Conservation (phyloP, 2,329 filamentous ascomycete species). For the Claviceps humidiphila region DNA sequence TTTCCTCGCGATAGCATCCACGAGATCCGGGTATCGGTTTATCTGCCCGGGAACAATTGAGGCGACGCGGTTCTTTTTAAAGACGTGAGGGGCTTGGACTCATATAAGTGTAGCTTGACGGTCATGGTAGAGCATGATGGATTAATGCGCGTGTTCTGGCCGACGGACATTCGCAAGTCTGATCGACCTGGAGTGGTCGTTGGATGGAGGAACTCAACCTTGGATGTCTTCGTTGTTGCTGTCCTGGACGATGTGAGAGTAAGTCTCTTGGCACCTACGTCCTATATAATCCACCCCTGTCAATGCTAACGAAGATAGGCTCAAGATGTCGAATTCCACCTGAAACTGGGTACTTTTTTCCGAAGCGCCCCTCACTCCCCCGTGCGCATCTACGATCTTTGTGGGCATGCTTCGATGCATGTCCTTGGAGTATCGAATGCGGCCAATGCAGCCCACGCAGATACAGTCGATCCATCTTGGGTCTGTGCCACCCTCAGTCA, state of each 20-base stretch:
- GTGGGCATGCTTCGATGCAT: slow-evolving; percentile 69
- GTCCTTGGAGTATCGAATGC: slow-evolving; percentile 76
- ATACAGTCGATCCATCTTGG: slow-evolving; percentile 50
- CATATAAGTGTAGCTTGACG: slow-evolving; percentile 17
- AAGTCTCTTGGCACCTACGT: slow-evolving; percentile 17
- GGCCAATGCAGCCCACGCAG: slow-evolving; percentile 28
- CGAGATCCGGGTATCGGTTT: slow-evolving; percentile 65
- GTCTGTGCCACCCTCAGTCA: slow-evolving; percentile 47
- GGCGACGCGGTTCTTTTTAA: slow-evolving; percentile 89
- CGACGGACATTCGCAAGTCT: slow-evolving; percentile 64
- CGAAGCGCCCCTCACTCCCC: slow-evolving; percentile 71
- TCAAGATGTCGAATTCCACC: slow-evolving; percentile 72
- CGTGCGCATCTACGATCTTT: slow-evolving; percentile 68
- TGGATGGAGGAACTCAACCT: slow-evolving; percentile 85
- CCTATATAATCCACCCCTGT: neutral
- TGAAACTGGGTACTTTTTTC: slow-evolving; percentile 72
- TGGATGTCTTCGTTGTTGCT: slow-evolving; percentile 82
- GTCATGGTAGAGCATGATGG: slow-evolving; percentile 68
- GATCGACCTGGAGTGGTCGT: slow-evolving; percentile 73
- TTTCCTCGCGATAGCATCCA: slow-evolving; percentile 51
- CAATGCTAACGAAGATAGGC: slow-evolving; percentile 30
- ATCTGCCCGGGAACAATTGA: slow-evolving; percentile 88
- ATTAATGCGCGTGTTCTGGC: slow-evolving; percentile 98
- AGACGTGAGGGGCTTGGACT: slow-evolving; percentile 9
- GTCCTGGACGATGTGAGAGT: slow-evolving; percentile 87